Conservation (phyloP, 2,329 filamentous ascomycete genomes). For the Alternaria triticimaculans region DNA sequence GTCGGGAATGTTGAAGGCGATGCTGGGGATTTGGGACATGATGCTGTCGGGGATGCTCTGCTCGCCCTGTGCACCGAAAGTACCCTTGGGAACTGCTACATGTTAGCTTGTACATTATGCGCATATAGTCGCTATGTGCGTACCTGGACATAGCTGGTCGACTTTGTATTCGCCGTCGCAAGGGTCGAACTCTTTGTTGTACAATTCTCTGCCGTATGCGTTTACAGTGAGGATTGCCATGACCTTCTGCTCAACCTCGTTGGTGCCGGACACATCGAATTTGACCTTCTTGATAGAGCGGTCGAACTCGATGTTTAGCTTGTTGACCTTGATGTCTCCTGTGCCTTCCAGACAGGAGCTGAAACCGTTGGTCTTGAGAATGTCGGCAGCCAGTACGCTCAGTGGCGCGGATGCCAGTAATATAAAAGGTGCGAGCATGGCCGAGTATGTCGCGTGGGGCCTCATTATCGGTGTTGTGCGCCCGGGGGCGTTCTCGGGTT, state of each 20-base stretch:
- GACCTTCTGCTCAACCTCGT: slow-evolving; percentile 76
- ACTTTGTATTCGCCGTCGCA: slow-evolving; percentile 74
- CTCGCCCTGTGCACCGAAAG: slow-evolving; percentile 74
- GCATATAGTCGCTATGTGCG: slow-evolving; percentile 27
- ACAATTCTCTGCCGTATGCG: slow-evolving; percentile 84
- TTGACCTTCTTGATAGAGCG: slow-evolving; percentile 72
- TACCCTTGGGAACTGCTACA: slow-evolving; percentile 70
- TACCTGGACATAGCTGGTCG: slow-evolving; percentile 80
- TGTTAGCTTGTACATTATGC: slow-evolving; percentile 22
- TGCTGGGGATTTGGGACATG: slow-evolving; percentile 78
- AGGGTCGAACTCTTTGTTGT: slow-evolving; percentile 81
- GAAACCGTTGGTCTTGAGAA: slow-evolving; percentile 83
- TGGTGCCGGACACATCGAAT: slow-evolving; percentile 85
- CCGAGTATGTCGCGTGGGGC: slow-evolving; percentile 42
- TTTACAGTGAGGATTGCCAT: slow-evolving; percentile 76
- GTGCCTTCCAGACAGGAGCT: slow-evolving; percentile 69
- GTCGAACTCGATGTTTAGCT: slow-evolving; percentile 80
- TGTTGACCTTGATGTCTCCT: slow-evolving; percentile 71
- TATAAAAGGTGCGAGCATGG: slow-evolving; percentile 49
- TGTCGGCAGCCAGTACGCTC: slow-evolving; percentile 68
- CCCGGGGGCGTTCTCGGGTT: slow-evolving; percentile 36
- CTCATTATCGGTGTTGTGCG: slow-evolving; percentile 40
- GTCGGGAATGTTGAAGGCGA: slow-evolving; percentile 90
- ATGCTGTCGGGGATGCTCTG: slow-evolving; percentile 76
- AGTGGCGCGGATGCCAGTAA: slow-evolving; percentile 47